Percentiles rank a stretch among this genome's conserved stretches.
Evolutionary conservation across 2,329 filamentous ascomycete species (phyloP).

Genomic region (Botrytis tulipae): DNA sequence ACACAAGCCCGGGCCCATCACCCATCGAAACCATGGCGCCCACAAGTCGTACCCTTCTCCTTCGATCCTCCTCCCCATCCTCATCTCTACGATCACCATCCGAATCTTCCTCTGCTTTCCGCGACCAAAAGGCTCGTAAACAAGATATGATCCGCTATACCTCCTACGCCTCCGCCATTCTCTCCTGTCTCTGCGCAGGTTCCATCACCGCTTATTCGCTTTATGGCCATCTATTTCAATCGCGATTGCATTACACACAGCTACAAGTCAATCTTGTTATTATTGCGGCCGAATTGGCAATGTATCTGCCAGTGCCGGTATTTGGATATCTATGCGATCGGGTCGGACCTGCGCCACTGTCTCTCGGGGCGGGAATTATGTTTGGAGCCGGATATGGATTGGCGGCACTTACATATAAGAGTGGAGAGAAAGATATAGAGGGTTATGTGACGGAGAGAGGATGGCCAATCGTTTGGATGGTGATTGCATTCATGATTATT

Average conservation of each 20-base stretch:
- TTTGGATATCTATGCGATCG: conserved; percentile 93
- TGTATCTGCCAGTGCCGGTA: conserved; percentile 88
- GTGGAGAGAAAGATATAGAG: conserved; percentile 47
- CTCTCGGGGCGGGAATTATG: conserved; percentile 66
- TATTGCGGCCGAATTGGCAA: conserved; percentile 79
- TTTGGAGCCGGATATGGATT: conserved; percentile 81
- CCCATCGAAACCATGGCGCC: conserved; percentile 15
- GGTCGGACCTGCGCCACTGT: conserved; percentile 74
- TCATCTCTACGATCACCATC: conserved; percentile 8
- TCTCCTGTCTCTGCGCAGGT: conserved; percentile 73
- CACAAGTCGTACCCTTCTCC: conserved; percentile 11
- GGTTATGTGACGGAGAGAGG: conserved; percentile 46
- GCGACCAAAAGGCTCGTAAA: conserved; percentile 21
- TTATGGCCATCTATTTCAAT: conserved; percentile 88
- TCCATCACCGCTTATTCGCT: conserved; percentile 92
- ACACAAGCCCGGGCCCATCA: neutral
- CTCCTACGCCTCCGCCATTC: conserved; percentile 54
- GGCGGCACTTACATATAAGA: conserved; percentile 74
- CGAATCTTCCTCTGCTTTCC: conserved; percentile 4
- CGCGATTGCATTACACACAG: conserved; percentile 82
- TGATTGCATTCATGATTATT: conserved; percentile 78
- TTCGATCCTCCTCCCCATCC: conserved; percentile 13
- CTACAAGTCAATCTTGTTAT: conserved; percentile 88
- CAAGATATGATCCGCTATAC: conserved; percentile 39
- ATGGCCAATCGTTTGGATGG: conserved; percentile 79